Evolutionary conservation across 73 alveolate genomes (phyloP).

Genomic region (Strombidium stylifer): DNA sequence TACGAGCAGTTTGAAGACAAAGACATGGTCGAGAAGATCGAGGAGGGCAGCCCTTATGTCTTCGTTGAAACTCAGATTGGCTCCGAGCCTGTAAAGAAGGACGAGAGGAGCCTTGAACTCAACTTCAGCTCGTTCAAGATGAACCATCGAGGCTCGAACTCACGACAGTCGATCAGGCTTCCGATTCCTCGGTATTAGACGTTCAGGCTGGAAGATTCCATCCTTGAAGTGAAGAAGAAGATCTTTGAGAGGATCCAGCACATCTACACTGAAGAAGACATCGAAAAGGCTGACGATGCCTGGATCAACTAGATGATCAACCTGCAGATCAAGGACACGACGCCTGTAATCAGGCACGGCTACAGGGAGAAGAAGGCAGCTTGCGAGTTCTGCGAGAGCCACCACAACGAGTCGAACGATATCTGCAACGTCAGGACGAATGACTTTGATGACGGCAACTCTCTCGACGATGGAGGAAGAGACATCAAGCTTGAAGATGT

Average conservation of each 20-base stretch:
- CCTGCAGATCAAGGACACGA: conserved; percentile 13
- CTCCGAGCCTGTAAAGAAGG: not conserved
- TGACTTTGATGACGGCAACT: not conserved
- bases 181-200: too few species aligned
- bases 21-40: not conserved
- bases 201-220: conserved; percentile 3
- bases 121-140: not conserved
- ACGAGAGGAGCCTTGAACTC: not conserved
- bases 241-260: conserved; percentile 1
- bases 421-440: not conserved
- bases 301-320: not conserved
- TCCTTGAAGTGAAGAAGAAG: conserved; percentile 17
- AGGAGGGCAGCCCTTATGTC: not conserved
- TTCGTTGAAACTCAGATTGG: not conserved
- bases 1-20: too few species aligned
- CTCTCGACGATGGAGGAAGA: conserved; percentile 20
- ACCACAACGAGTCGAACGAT: not conserved
- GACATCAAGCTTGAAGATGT: conserved; percentile 7
- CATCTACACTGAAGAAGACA: conserved; percentile 1
- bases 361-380: conserved; percentile 8
- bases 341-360: not conserved
- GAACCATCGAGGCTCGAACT: conserved; percentile 8
- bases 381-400: conserved; percentile 30
- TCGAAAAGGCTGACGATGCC: not conserved
- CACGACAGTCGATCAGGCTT: too few species aligned